These are phyloP conservation scores for Cladosporium sp. DNA, from an alignment of 2,329 filamentous ascomycete species.

Conservation along the genomic window DNA sequence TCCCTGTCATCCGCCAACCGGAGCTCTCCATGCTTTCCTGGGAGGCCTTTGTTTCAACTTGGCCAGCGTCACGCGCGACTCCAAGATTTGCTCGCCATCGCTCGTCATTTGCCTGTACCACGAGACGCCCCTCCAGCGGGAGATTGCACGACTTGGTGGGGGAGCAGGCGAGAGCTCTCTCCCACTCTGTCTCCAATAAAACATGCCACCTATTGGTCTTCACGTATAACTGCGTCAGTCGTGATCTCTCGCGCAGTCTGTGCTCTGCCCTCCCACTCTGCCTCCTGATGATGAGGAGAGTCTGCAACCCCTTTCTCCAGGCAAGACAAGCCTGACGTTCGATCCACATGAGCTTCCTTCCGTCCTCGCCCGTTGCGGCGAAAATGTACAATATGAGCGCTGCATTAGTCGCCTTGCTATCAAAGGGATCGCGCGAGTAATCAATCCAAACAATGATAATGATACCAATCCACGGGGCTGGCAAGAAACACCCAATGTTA, in stretches of 20 bases:
- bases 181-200: conserved; percentile 10
- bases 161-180: conserved; percentile 1
- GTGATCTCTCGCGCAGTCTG: conserved; percentile 5
- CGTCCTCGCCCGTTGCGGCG: neutral
- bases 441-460: neutral
- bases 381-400: neutral
- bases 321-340: neutral
- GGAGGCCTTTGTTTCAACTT: conserved; percentile 10
- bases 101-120: conserved; percentile 18
- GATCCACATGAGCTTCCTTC: conserved; percentile 12
- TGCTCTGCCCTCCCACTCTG: neutral
- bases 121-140: conserved; percentile 13
- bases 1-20: neutral
- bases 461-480: conserved; percentile 6
- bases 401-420: neutral
- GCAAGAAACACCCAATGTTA: conserved; percentile 2
- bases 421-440: neutral
- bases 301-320: conserved; percentile 18
- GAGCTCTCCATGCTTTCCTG: neutral
- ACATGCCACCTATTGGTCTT: conserved; percentile 16
- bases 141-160: conserved; percentile 14
- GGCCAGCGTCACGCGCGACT: conserved; percentile 12
- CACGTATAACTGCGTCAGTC: conserved; percentile 16
- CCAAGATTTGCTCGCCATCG: conserved; percentile 2
- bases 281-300: neutral